phyloP scores from a whole-genome alignment of 176 grass and related monocot species.

The Tillandsia leiboldiana region DNA sequence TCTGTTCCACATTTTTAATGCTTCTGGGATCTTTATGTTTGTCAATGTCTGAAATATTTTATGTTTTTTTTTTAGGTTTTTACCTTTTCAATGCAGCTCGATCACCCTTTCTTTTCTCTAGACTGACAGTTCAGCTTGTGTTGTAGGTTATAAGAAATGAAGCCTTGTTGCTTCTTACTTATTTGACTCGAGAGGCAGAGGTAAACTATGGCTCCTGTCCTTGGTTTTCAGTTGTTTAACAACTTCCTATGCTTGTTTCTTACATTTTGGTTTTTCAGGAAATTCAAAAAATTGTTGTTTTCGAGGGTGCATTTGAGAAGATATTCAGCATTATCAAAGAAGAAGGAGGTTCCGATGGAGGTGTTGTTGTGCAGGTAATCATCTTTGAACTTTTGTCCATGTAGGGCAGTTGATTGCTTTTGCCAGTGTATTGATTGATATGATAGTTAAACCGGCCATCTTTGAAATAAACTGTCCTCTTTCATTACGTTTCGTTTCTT shows the following conservation, averaged over 20 bases:
- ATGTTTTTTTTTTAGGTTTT: background rate
- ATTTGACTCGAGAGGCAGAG: slow-evolving; percentile 93
- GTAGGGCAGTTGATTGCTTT: background rate
- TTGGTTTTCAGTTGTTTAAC: slow-evolving; percentile 19
- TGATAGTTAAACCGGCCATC: background rate
- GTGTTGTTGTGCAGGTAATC: slow-evolving; percentile 95
- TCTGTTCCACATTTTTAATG: background rate
- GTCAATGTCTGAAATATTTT: background rate
- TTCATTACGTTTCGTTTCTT: too few species aligned
- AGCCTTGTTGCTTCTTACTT: slow-evolving; percentile 91
- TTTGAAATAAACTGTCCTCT: background rate
- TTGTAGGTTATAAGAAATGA: slow-evolving; percentile 98
- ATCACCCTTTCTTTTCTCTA: background rate
- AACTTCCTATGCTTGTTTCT: slow-evolving; percentile 1
- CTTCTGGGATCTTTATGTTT: background rate
- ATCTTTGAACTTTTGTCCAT: slow-evolving; percentile 5
- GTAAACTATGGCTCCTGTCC: slow-evolving; percentile 27
- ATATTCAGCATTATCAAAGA: slow-evolving; percentile 99
- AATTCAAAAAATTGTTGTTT: slow-evolving; percentile 99
- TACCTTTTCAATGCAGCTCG: background rate
- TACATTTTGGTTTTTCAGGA: slow-evolving; percentile 39
- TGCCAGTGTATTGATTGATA: background rate
- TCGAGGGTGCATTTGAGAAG: slow-evolving; percentile 97
- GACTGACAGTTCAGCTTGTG: slow-evolving; percentile 9
- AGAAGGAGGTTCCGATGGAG: slow-evolving; percentile 96